Conservation (phyloP, 2,329 filamentous ascomycete genomes). For the Ophiobolus disseminans region DNA sequence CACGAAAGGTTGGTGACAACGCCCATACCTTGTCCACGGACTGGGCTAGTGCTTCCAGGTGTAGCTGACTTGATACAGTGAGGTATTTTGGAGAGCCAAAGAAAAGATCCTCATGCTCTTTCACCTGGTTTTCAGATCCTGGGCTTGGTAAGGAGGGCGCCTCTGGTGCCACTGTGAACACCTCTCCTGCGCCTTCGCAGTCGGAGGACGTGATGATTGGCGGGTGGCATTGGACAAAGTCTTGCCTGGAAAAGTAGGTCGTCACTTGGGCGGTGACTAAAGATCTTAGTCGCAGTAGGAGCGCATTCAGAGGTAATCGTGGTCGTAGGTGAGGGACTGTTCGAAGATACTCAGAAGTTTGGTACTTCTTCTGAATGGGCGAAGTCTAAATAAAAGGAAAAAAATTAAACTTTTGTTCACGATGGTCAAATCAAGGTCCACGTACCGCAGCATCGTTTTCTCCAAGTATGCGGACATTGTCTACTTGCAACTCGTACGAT, state of each 20-base stretch:
- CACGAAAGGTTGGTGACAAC: slow-evolving; percentile 89
- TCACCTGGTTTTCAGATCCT: slow-evolving; percentile 31
- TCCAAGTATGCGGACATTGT: slow-evolving; percentile 73
- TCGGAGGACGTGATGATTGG: slow-evolving; percentile 96
- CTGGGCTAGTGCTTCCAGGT: slow-evolving; percentile 90
- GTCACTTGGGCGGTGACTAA: slow-evolving; percentile 76
- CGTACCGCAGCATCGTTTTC: slow-evolving; percentile 79
- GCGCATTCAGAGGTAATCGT: slow-evolving; percentile 80
- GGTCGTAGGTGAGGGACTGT: slow-evolving; percentile 86
- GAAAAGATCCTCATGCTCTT: slow-evolving; percentile 60
- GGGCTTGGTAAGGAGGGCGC: slow-evolving; percentile 24
- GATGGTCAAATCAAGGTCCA: slow-evolving; percentile 18
- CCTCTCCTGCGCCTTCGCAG: slow-evolving; percentile 94
- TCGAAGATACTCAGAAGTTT: slow-evolving; percentile 86
- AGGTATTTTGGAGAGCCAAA: slow-evolving; percentile 91
- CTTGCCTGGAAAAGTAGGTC: slow-evolving; percentile 73
- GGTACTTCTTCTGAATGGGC: slow-evolving; percentile 96
- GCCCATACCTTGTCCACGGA: slow-evolving; percentile 92
- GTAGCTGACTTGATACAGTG: slow-evolving; percentile 92
- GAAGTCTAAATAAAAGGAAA: slow-evolving; percentile 67
- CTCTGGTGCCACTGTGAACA: slow-evolving; percentile 71
- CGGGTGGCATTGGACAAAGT: slow-evolving; percentile 85
- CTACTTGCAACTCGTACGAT: slow-evolving; percentile 80
- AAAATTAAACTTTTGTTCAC: background rate
- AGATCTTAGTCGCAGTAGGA: slow-evolving; percentile 82